phyloP scores from a whole-genome alignment of 2,329 filamentous ascomycete genomes.

The Epichloe brachyelytri region DNA sequence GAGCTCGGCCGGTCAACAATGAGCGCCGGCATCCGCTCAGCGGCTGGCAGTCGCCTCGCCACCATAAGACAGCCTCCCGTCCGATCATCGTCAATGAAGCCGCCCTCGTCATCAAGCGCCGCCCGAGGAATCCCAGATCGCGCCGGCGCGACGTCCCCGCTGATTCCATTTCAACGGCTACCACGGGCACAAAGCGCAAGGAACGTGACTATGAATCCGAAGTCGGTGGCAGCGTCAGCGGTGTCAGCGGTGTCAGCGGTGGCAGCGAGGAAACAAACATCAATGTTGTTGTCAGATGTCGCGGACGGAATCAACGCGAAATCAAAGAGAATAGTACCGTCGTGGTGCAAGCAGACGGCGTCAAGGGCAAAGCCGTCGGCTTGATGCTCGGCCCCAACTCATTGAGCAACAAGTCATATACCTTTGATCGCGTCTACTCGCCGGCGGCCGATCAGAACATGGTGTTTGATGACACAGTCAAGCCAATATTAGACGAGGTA shows the following conservation, averaged over 20 bases:
- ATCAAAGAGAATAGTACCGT: slow-evolving; percentile 90
- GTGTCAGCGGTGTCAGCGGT: not conserved
- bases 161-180: slow-evolving; percentile 43
- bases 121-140: slow-evolving; percentile 4
- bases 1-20: slow-evolving; percentile 6
- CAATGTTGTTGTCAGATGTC: slow-evolving; percentile 89
- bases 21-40: not conserved
- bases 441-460: slow-evolving; percentile 86
- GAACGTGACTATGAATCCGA: slow-evolving; percentile 70
- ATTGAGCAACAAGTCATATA: slow-evolving; percentile 89
- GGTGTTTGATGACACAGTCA: slow-evolving; percentile 90
- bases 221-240: slow-evolving; percentile 2
- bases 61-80: slow-evolving; percentile 1
- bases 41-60: slow-evolving; percentile 2
- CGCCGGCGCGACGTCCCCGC: slow-evolving; percentile 39
- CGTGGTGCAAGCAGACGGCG: slow-evolving; percentile 77
- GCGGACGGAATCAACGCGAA: slow-evolving; percentile 85
- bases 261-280: slow-evolving; percentile 81
- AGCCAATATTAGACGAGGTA: slow-evolving; percentile 86
- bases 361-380: slow-evolving; percentile 72
- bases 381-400: slow-evolving; percentile 87
- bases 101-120: not conserved
- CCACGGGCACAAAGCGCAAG: slow-evolving; percentile 64
- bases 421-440: slow-evolving; percentile 95
- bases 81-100: slow-evolving; percentile 3